Base-by-base conservation (phyloP, 2,329 filamentous ascomycete species). In the Tolypocladium amazonense region DNA sequence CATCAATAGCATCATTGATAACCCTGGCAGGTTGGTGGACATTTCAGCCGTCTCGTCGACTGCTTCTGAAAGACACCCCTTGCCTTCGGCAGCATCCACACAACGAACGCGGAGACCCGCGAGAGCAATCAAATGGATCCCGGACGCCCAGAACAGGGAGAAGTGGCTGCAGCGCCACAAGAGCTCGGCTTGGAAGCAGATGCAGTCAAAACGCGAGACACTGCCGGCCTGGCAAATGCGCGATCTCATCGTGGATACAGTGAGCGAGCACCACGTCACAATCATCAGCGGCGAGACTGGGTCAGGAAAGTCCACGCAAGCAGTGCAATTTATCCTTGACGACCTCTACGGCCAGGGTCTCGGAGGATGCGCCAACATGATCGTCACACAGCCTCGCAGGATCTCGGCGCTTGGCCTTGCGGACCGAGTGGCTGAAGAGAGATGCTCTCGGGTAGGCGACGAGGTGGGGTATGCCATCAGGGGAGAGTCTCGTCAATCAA, bases 251-350 rank as follows among this genome's bases (percentile, higher is more conserved):
- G 84, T 97, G 12, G 73, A 82, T 25, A 88, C 89, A 0, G 89
- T 99, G 56, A 81, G 81, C 50, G 77, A 81, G 5, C 86, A 93
- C 68, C 88, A 97, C 72, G 92, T 99, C 57, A 96, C 91, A 0
- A 97, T 99, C 68, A 94, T 99, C 66, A 95, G 92, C 52, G 94
- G 94, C 65, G 94, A 97, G 75, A 99, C 94, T 4, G 94, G 94
- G 58, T 96, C 91, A 23, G 94, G 94, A 69, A 99, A 99, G 74
- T 96, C 90, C 56, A 97, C 94, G 0, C 94, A 99, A 72, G 94
- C 91, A 2, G 91, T 97, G 39, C 94, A 99, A 72, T 99, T 97
- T 72, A 82, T 99, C 52, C 80, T 99, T 1, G 94, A 99, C 68
- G 90, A 97, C 66, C 78, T 97, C 63, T 96, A 97, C 66, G 80